A percentile compares a stretch with the other conserved stretches of the same genome.
phyloP scores from a whole-genome alignment of 2,329 filamentous ascomycete species.

The Colletotrichum sp. region DNA sequence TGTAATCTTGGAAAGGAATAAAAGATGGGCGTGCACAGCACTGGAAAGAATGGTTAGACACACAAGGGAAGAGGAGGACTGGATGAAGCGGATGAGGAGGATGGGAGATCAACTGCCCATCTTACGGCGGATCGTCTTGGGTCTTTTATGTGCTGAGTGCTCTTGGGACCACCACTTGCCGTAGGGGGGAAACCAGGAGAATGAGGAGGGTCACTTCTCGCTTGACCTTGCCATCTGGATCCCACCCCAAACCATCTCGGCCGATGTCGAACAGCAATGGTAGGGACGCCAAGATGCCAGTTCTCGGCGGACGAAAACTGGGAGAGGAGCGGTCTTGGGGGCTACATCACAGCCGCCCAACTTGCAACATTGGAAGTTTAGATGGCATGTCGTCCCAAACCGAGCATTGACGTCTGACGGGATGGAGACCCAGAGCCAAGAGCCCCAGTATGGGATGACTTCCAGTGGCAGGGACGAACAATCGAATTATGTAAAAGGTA shows the following conservation, averaged over 20 bases:
- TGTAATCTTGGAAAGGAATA: neutral
- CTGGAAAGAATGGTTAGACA: neutral
- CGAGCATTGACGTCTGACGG: neutral
- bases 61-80: neutral
- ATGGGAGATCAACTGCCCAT: neutral
- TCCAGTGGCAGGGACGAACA: neutral
- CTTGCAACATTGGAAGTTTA: slow-evolving; percentile 7
- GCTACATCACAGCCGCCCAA: neutral
- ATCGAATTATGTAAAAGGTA: neutral
- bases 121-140: neutral
- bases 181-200: neutral
- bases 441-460: neutral
- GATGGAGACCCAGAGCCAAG: neutral
- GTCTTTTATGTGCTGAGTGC: neutral
- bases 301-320: neutral
- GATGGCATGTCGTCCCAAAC: neutral
- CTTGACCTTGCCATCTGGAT: neutral
- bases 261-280: too few relatives aligned
- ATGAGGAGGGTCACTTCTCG: neutral
- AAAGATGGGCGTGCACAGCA: neutral
- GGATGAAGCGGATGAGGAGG: neutral
- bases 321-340: neutral
- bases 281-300: neutral
- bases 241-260: neutral
- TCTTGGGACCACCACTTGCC: neutral